Base-by-base conservation (phyloP, 2,329 filamentous ascomycete genomes). In the Aspergillus neotritici region DNA sequence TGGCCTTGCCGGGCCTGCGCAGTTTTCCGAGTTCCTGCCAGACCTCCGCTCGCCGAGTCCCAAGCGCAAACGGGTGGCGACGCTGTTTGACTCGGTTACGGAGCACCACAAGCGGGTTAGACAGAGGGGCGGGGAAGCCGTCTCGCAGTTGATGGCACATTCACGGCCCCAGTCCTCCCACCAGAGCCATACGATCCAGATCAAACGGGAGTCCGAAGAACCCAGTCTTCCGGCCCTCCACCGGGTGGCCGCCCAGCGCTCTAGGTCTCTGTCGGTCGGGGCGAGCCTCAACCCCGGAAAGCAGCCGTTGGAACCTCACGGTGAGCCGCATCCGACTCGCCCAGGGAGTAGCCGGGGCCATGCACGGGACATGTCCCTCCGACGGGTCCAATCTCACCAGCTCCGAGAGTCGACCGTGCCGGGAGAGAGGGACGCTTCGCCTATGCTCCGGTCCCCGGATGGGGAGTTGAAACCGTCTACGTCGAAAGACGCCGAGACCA, bases 41-140 rank as follows among this genome's bases (percentile, higher is more conserved):
- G 63, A 67, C 43, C 49, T 62, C 11, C 56, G 57, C 40, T 67
- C 66, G 2, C 65, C 65, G 4, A 70, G 65, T 34, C 66, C 66
- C 3, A 70, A 70, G 47, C 60, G 67, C 34, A 70, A 69, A 51
- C 61, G 67, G 30, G 64, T 69, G n/a, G 62, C 64, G 31, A 68
- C 60, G 1, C 55, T 70, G 2, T 70, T 70, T 34, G 66, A 70
- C 45, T 60, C 61, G 3, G 67, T 64, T 8, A 60, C 65, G 4
- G 64, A 68, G 37, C 65, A 69, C 53, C 67, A 70, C 45, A 63
- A 60, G 28, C 56, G 58, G 37, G 65, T 69, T 15, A 62, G 65
- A 30, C 63, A 66, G 49, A 63, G 61, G 37, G 67, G 67, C 31
- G 65, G 65, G 4, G 62, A 64, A 47, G 62, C 57, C 12, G 65